phyloP scores from a whole-genome alignment of 495 filamentous ascomycete genomes.

The Aspergillus avenaceus region DNA sequence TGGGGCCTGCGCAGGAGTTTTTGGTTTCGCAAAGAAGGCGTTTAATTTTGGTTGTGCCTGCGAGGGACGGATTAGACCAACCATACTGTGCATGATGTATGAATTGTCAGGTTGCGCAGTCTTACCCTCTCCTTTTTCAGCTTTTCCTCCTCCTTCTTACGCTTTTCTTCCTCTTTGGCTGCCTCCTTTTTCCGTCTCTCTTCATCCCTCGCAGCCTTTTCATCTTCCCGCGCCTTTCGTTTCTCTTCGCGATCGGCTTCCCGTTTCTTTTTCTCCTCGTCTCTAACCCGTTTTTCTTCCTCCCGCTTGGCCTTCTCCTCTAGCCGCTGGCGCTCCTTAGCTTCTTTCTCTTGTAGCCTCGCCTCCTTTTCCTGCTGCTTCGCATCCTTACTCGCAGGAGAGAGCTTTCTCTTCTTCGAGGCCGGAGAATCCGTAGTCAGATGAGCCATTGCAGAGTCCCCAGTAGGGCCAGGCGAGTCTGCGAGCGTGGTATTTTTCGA shows the following conservation, averaged over 20 bases:
- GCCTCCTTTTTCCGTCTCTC: conserved; percentile 34
- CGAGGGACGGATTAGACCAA: background rate
- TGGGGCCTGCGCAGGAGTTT: conserved; percentile 20
- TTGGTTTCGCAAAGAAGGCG: conserved; percentile 57
- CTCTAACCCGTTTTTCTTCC: conserved; percentile 40
- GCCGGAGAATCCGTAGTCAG: conserved; percentile 6
- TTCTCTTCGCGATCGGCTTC: conserved; percentile 38
- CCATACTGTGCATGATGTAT: background rate
- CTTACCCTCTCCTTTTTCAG: conserved; percentile 65
- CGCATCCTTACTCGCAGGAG: conserved; percentile 48
- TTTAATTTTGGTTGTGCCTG: conserved; percentile 57
- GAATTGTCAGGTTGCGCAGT: background rate
- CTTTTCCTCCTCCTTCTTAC: conserved; percentile 58
- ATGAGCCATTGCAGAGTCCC: background rate
- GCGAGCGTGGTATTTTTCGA: background rate
- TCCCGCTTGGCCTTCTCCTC: conserved; percentile 40
- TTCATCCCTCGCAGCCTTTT: conserved; percentile 43
- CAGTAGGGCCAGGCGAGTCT: background rate
- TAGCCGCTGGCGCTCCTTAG: conserved; percentile 41
- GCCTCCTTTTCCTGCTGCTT: conserved; percentile 52
- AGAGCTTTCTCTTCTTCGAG: conserved; percentile 52
- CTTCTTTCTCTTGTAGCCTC: conserved; percentile 42
- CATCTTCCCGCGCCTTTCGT: conserved; percentile 60
- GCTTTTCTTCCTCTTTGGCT: conserved; percentile 53
- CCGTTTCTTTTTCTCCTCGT: conserved; percentile 39